Percentiles rank a stretch among this genome's conserved stretches.
These are phyloP conservation scores for Boeremia lycopersici DNA, from an alignment of 2,329 filamentous ascomycete genomes.

Conservation along the genomic window DNA sequence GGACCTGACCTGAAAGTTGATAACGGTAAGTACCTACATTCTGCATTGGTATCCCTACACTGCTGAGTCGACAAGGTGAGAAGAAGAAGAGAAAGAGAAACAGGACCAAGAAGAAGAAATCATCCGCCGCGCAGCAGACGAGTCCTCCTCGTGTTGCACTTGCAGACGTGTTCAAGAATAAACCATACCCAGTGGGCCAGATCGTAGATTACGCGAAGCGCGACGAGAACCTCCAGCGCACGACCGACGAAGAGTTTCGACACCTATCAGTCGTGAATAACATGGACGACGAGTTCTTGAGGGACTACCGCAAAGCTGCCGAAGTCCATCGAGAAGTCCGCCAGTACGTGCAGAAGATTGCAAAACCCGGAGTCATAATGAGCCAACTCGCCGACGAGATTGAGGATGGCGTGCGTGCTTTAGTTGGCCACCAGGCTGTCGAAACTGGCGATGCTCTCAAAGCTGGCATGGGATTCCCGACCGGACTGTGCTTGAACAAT, in stretches of 20 bases:
- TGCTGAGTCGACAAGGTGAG: constrained; percentile 51
- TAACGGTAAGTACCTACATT: constrained; percentile 11
- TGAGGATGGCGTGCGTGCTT: constrained; percentile 75
- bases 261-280: constrained; percentile 68
- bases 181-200: constrained; percentile 75
- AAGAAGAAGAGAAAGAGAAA: constrained; percentile 76
- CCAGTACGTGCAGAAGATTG: constrained; percentile 76
- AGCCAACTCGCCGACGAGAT: constrained; percentile 82
- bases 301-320: constrained; percentile 82
- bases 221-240: constrained; percentile 76
- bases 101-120: constrained; percentile 69
- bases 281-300: constrained; percentile 75
- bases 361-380: constrained; percentile 78
- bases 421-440: constrained; percentile 76
- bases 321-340: constrained; percentile 86
- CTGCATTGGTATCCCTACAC: neutral
- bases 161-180: constrained; percentile 71
- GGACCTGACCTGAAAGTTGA: constrained; percentile 40
- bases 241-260: constrained; percentile 80
- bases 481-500: constrained; percentile 80
- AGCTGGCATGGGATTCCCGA: constrained; percentile 85
- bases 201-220: constrained; percentile 69
- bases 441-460: constrained; percentile 77
- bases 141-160: constrained; percentile 74
- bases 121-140: constrained; percentile 64